Base-by-base conservation (phyloP, 441 rosid species). In the Croton setiger region DNA sequence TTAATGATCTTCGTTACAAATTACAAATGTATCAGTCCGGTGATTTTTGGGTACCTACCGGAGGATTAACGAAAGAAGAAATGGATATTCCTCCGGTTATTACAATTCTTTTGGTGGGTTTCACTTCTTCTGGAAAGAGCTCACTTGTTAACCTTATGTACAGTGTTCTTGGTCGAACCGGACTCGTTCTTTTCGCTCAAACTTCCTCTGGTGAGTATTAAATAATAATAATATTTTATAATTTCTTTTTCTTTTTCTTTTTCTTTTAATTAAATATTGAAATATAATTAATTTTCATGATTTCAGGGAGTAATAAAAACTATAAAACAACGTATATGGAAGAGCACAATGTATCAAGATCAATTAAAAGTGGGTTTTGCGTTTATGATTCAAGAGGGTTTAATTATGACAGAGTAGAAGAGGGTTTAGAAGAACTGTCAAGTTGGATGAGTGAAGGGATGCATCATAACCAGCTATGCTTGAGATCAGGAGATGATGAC, bases 21-120 rank as follows among this genome's bases (percentile, higher is more conserved):
- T 75, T 85, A 20, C 68, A 75, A 18, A 65, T 27, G 52, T 85
- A 85, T 69, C 75, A 80, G 48, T 68, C 86, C 1, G 92, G 89
- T 17, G 92, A 85, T 71, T 84, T 78, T 59, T 85, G 89, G 92
- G 75, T 84, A 7, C 88, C 92, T 20, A 76, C 84, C 0, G 92
- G 87, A 35, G 88, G 92, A 3, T 47, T 85, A n/a, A 69, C 45
- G 36, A 84, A 78, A 74, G 87, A 80, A 74, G 82, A 75, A 7
- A 75, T 82, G 84, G 84, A 82, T 41, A 84, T 87, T 67, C 89
- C 88, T 2, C 73, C 84, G 0, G 73, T 66, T 37, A 75, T 65
- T 74, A 83, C 92, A 3, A 76, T 85, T 55, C 89, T 87, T 48
- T 64, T 87, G 72, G 80, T 78, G 72, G 92, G 89, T 13, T 81